phyloP scores from a whole-genome alignment of 257 asterid species.

The Apocynum venetum region DNA sequence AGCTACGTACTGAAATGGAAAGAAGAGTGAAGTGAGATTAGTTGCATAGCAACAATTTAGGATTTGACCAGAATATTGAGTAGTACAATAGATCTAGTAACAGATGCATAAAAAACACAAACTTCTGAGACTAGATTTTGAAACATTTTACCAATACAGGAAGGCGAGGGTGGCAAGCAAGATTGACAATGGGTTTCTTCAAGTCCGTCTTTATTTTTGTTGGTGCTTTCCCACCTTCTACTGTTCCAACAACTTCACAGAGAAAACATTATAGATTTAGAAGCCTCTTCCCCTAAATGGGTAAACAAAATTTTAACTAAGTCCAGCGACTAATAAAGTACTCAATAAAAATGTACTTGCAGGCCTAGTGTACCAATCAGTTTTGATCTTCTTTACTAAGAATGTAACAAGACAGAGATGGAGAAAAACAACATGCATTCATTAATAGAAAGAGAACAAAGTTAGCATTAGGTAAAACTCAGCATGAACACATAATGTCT shows the following conservation, averaged over 20 bases:
- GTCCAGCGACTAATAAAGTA: background rate
- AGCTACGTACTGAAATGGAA: constrained; percentile 83
- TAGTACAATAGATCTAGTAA: background rate
- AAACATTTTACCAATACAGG: constrained; percentile 74
- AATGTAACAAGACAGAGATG: background rate
- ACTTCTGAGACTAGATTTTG: background rate
- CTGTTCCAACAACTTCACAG: constrained; percentile 89
- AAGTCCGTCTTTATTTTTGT: constrained; percentile 97
- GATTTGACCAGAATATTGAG: background rate
- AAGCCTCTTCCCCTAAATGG: background rate
- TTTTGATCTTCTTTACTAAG: background rate
- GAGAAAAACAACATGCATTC: background rate
- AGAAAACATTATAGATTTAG: constrained; percentile 30
- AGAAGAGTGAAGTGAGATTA: constrained; percentile 24
- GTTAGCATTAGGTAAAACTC: background rate
- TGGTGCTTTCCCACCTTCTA: constrained; percentile 98
- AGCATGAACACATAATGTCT: background rate
- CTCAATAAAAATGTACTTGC: background rate
- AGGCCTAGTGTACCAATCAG: background rate
- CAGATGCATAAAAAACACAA: background rate
- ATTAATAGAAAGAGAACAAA: background rate
- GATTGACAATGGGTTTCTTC: constrained; percentile 96
- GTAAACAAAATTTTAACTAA: background rate
- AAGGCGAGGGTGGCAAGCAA: constrained; percentile 99
- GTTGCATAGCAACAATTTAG: constrained; percentile 13